These are phyloP conservation scores for Coelastrella sp. DNA, from an alignment of 139 green algal species.

Conservation along the genomic window DNA sequence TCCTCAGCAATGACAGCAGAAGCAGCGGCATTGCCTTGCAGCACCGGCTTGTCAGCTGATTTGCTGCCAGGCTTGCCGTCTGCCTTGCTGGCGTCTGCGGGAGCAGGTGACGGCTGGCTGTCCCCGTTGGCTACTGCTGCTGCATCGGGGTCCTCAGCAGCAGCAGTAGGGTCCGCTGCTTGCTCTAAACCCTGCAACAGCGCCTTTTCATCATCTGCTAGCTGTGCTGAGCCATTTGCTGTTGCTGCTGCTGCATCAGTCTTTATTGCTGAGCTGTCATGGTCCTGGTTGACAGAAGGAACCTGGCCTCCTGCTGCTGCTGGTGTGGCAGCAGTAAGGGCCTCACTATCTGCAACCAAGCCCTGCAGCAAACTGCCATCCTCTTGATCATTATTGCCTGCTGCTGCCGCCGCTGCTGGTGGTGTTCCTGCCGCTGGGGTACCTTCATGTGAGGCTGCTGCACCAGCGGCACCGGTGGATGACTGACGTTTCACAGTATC, in stretches of 20 bases:
- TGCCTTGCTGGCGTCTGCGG: background rate
- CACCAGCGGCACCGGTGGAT: background rate
- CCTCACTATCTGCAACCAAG: background rate
- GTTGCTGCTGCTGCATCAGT: background rate
- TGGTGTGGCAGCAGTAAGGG: background rate
- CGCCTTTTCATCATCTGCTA: background rate
- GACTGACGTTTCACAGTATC: background rate
- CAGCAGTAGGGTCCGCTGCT: background rate
- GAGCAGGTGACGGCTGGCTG: background rate
- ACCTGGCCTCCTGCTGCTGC: background rate
- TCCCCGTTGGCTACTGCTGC: background rate
- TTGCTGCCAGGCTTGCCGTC: background rate
- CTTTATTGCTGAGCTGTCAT: background rate
- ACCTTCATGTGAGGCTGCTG: no score
- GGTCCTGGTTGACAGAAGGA: background rate
- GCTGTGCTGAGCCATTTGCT: background rate
- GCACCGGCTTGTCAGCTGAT: background rate
- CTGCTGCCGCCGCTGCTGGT: no score
- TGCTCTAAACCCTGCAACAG: background rate
- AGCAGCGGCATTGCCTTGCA: background rate
- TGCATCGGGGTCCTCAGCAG: background rate
- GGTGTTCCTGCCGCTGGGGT: no score
- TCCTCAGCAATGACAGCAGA: background rate
- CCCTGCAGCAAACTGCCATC: slow-evolving; percentile 2
- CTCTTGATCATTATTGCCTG: slow-evolving; percentile 10